Base-by-base conservation (phyloP, 768 basidiomycete species). In the Pleurotus giganteus region DNA sequence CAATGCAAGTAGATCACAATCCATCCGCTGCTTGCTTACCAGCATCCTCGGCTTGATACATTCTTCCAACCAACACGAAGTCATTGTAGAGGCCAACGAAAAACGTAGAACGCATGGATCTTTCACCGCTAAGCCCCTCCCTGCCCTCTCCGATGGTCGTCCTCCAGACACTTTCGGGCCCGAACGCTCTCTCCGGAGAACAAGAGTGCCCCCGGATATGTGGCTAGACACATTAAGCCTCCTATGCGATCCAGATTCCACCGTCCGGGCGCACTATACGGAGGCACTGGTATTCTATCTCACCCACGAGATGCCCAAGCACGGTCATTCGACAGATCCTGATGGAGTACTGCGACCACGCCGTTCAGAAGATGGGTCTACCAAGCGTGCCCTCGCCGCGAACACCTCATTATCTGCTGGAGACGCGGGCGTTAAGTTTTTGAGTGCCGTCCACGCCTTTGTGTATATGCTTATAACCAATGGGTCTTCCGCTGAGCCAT, bases 141-240 rank as follows among this genome's bases (percentile, higher is more conserved):
- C 69, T 24, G 61, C 69, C 17, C 60, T 63, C 15, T 56, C 65
- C 52, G 58, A 60, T 57, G 58, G 66, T 57, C 59, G 66, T 53
- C 61, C 68, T 4, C 67, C 67, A 34, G 66, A 68, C 31, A 34
- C 58, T 12, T 60, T 57, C 46, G 59, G 61, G 19, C 61, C 66
- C 11, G 71, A 73, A 44, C 76, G 74, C 21, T 64, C 70, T 23
- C 75, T 83, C n/a, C 77, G 84, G 49, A 74, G 90, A 55, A 85
- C 83, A 8, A 78, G 78, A 57, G 80, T 97, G 28, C 77, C 87
- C 2, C 86, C 89, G 26, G 92, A 94, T 64, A 81, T 88, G 29
- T 96, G 93, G 93, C 91, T 94, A 65, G 94, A 96, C 57, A 94
- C 91, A 1, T 69, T 96, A 41, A 88, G 86, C 45, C 75, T 97